Percentiles rank a stretch among this genome's conserved stretches.
These are phyloP conservation scores for Zoysia matrella DNA, from an alignment of 202 grass and related monocot species.

Conservation along the genomic window DNA sequence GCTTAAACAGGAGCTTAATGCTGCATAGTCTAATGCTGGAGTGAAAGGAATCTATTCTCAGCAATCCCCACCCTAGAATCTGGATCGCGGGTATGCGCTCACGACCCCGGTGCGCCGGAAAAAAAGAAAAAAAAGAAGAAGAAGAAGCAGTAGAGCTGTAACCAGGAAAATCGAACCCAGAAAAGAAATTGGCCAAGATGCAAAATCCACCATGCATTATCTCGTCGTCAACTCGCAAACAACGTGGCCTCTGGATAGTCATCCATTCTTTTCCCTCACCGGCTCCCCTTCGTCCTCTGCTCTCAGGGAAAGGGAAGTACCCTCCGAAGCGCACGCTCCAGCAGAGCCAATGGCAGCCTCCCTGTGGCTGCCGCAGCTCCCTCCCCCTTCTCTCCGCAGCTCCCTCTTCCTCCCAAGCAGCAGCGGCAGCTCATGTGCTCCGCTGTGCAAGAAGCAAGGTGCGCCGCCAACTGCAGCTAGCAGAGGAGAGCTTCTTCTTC, in stretches of 20 bases:
- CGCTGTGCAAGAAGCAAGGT: slow-evolving; percentile 8
- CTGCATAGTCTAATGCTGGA: no score
- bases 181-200: no score
- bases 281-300: not conserved
- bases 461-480: not conserved
- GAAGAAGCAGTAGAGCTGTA: no score
- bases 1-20: no score
- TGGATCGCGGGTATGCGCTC: no score
- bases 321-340: not conserved
- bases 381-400: slow-evolving; percentile 15
- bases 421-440: not conserved
- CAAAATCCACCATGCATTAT: slow-evolving; percentile 29
- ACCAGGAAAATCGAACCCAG: no score
- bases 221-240: not conserved
- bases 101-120: no score
- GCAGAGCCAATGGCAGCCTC: slow-evolving; percentile 37
- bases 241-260: slow-evolving; percentile 15
- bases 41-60: no score
- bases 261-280: not conserved
- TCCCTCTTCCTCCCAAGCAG: slow-evolving; percentile 11
- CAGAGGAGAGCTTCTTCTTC: not conserved
- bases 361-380: slow-evolving; percentile 40
- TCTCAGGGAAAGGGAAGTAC: not conserved
- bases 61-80: no score
- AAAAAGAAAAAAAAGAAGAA: no score